Base-by-base conservation (phyloP, 345 rosid species). In the Populus nigra region DNA sequence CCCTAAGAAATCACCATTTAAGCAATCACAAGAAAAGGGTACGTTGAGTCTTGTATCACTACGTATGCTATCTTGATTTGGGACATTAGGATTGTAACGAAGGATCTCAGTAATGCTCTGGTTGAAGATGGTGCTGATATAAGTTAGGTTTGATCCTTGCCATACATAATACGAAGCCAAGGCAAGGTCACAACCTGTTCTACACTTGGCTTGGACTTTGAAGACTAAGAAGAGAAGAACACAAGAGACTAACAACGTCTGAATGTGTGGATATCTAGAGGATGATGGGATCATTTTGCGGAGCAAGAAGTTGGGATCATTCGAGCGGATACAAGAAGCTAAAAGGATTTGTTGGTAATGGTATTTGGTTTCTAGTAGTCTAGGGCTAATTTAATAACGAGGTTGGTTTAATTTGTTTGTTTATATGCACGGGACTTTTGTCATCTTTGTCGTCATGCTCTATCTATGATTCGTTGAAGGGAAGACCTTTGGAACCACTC, bases 21-120 rank as follows among this genome's bases (percentile, higher is more conserved):
- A 68, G 84, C 92, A 89, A 59, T 75, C 87, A 25, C 89, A 87
- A 0, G 90, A 70, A 50, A 87, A 87, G 41, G 92, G 89, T 0
- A 86, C 73, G 83, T 75, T 74, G 79, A 87, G 72, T 49, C 89
- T 65, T 16, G 82, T 53, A 15, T 72, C 81, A 2, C 22, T 3
- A 13, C 3, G 39, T 45, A 86, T 41, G 25, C 38, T 33, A 43
- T 84, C 85, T 61, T 15, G 83, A n/a, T 77, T 81, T 4, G 74
- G 49, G 73, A 83, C 38, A 0, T 71, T 13, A 4, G 90, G 85
- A 39, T 87, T 89, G 83, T 81, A 85, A 0, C 9, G 74, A 29
- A 84, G 84, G 29, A 84, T 81, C 45, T 83, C 76, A 8, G 84
- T 41, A 76, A 79, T 77, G 10, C 47, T 15, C 17, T 22, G 9